Conservation (phyloP, 176 grass and related monocot species). For the Themeda triandra region DNA sequence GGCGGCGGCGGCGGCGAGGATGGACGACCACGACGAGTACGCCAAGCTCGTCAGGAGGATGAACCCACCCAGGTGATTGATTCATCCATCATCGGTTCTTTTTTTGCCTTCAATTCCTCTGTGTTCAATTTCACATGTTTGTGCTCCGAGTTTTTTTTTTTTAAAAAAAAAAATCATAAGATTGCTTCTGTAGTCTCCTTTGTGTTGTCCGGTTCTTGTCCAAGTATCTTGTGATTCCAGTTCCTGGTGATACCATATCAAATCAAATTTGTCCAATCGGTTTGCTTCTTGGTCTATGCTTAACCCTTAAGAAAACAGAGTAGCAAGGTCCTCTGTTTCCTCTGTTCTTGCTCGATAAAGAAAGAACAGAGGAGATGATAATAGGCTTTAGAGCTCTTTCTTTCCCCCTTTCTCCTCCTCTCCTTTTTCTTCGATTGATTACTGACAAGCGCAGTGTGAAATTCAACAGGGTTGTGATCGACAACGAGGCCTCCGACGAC, state of each 20-base stretch:
- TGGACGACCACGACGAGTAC: slow-evolving; percentile 69
- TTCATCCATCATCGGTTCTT: neutral
- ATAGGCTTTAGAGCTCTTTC: too few species aligned
- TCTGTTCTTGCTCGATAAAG: neutral
- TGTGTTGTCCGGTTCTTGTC: slow-evolving; percentile 4
- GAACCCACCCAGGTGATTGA: slow-evolving; percentile 84
- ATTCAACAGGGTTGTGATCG: slow-evolving; percentile 73
- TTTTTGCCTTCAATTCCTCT: neutral
- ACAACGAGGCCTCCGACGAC: slow-evolving; percentile 63
- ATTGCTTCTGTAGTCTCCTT: neutral
- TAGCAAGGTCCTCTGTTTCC: neutral
- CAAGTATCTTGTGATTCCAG: neutral
- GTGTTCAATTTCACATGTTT: neutral
- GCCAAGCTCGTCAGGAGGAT: slow-evolving; percentile 79
- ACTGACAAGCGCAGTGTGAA: neutral
- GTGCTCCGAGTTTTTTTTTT: neutral
- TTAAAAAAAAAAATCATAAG: too few species aligned
- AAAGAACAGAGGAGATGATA: neutral
- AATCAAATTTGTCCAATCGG: neutral
- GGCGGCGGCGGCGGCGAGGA: slow-evolving; percentile 1
- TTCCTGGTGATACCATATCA: neutral
- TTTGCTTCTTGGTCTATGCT: neutral
- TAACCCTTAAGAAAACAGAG: neutral
- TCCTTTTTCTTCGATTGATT: neutral
- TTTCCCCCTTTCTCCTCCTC: neutral